Evolutionary conservation across 2,329 filamentous ascomycete species (phyloP).

Genomic region (Lachnellula arida): DNA sequence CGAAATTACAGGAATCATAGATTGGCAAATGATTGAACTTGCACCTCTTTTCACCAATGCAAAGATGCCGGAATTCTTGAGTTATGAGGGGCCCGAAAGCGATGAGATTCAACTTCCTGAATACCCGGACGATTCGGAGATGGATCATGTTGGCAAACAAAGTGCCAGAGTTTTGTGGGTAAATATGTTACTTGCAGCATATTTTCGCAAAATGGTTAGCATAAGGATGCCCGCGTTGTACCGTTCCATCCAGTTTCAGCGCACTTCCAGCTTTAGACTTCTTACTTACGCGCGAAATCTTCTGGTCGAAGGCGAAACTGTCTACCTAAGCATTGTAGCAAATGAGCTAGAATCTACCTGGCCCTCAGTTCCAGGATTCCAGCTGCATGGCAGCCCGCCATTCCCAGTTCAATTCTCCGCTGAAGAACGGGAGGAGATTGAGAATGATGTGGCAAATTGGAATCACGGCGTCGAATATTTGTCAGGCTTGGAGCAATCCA

Average conservation of each 20-base stretch:
- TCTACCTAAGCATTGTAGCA: neutral
- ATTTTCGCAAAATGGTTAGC: no score
- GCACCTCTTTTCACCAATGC: constrained; percentile 3
- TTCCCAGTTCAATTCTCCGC: neutral
- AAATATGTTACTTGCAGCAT: no score
- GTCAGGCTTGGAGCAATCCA: no score
- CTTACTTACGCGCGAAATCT: no score
- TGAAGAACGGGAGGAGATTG: neutral
- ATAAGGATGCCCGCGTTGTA: no score
- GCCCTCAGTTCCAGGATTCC: neutral
- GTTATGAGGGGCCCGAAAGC: constrained; percentile 1
- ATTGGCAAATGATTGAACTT: constrained; percentile 8
- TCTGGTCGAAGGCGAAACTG: neutral
- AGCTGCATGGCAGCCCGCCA: neutral
- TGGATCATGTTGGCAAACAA: no score
- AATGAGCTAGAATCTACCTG: neutral
- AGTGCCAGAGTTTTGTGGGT: no score
- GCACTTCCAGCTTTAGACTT: no score
- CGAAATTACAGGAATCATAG: constrained; percentile 10
- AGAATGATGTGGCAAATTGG: no score
- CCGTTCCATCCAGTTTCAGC: no score
- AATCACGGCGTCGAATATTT: no score
- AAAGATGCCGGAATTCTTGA: neutral
- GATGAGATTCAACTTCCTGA: neutral
- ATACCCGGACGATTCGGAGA: neutral